phyloP scores from a whole-genome alignment of 345 rosid genomes.

The Schrenkiella parvula region DNA sequence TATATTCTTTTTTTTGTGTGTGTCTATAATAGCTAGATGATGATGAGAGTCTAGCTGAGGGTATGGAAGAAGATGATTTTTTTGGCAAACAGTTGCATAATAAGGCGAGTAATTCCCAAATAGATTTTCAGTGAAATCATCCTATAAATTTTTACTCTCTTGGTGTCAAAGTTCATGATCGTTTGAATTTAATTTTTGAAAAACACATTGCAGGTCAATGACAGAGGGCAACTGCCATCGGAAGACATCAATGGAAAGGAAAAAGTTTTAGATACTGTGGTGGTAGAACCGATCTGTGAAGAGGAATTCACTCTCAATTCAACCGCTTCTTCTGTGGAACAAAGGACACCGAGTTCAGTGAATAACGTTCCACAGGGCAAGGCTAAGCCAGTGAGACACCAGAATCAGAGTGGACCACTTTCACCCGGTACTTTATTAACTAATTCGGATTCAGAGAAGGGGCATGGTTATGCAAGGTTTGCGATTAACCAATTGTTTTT shows the following conservation, averaged over 20 bases:
- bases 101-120: too few relatives aligned
- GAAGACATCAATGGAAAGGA: slow-evolving; percentile 49
- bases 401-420: slow-evolving; percentile 88
- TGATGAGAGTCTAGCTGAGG: slow-evolving; percentile 48
- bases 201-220: slow-evolving; percentile 31
- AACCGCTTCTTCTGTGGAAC: slow-evolving; percentile 46
- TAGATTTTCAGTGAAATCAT: too few relatives aligned
- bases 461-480: slow-evolving; percentile 57
- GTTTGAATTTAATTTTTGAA: too few relatives aligned
- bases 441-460: slow-evolving; percentile 57
- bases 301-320: slow-evolving; percentile 35
- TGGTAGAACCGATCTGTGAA: slow-evolving; percentile 36
- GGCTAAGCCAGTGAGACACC: slow-evolving; percentile 56
- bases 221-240: slow-evolving; percentile 27
- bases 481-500: slow-evolving; percentile 19
- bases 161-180: too few relatives aligned
- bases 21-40: slow-evolving; percentile 64
- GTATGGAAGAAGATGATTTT: slow-evolving; percentile 55
- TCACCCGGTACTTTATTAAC: slow-evolving; percentile 45
- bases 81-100: slow-evolving; percentile 34
- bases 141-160: too few relatives aligned
- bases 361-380: slow-evolving; percentile 45
- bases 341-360: slow-evolving; percentile 46
- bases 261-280: slow-evolving; percentile 44
- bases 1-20: background rate